Percentiles rank a stretch among this genome's conserved stretches.
Conservation (phyloP, 306 rosid genomes). For the Fragaria nilgerrensis region DNA sequence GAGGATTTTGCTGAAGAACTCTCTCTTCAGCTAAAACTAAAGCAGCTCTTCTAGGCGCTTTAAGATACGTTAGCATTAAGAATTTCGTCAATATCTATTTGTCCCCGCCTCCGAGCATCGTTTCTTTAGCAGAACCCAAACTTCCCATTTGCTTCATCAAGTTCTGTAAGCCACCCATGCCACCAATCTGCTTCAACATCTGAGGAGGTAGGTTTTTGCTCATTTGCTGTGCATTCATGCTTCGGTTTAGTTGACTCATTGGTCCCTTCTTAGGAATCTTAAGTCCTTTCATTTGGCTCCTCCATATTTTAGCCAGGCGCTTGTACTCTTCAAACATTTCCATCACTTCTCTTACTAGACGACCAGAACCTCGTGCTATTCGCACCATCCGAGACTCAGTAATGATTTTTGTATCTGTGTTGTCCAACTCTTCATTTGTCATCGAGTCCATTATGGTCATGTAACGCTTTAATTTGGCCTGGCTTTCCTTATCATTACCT, state of each 20-base stretch:
- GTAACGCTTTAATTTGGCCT: too few species aligned
- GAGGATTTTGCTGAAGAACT: too few species aligned
- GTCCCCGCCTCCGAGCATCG: conserved; percentile 80
- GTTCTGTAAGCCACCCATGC: conserved; percentile 79
- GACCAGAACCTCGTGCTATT: conserved; percentile 82
- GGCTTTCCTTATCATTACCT: too few species aligned
- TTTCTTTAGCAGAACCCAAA: conserved; percentile 53
- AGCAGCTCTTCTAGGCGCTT: too few species aligned
- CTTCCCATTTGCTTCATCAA: conserved; percentile 77
- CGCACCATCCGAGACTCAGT: conserved; percentile 79
- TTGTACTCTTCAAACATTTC: conserved; percentile 88
- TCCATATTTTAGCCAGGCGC: conserved; percentile 71
- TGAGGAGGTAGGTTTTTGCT: conserved; percentile 81
- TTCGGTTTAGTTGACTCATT: conserved; percentile 65
- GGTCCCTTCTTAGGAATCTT: conserved; percentile 82
- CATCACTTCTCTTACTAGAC: conserved; percentile 58
- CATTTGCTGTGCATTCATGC: conserved; percentile 82
- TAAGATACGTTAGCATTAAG: too few species aligned
- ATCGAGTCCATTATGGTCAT: conserved; percentile 98
- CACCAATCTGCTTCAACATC: conserved; percentile 86
- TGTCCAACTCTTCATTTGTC: conserved; percentile 93
- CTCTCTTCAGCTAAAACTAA: too few species aligned
- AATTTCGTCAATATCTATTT: conserved; percentile 24
- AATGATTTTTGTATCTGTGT: conserved; percentile 69
- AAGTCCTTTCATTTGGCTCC: conserved; percentile 67